Evolutionary conservation across 768 basidiomycete species (phyloP).

Genomic region (Xanthoconium stramineum): DNA sequence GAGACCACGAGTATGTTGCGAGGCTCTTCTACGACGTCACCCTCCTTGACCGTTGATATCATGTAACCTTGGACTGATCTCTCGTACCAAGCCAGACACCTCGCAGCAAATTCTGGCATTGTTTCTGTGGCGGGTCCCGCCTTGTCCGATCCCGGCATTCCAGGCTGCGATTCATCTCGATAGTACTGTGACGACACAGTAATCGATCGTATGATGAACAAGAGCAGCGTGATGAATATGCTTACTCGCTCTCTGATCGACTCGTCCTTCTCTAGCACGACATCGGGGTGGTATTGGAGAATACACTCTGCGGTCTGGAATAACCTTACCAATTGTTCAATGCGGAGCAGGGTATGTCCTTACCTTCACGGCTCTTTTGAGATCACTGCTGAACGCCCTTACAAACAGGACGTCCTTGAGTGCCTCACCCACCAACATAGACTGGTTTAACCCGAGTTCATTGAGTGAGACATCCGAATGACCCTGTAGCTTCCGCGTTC

Average conservation of each 20-base stretch:
- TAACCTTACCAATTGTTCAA: neutral
- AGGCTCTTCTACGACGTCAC: too few species aligned
- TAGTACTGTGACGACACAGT: neutral
- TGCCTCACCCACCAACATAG: too few species aligned
- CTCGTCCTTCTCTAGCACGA: neutral
- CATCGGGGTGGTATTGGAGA: neutral
- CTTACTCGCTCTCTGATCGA: neutral
- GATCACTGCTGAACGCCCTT: too few species aligned
- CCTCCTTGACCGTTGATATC: too few species aligned
- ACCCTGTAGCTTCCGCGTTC: too few species aligned
- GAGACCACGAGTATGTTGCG: neutral
- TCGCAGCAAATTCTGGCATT: neutral
- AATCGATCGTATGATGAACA: neutral
- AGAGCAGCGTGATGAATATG: neutral
- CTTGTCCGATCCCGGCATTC: neutral
- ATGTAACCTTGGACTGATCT: too few species aligned
- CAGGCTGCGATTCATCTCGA: too few species aligned
- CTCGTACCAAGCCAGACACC: too few species aligned
- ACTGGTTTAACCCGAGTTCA: too few species aligned
- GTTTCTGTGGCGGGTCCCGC: neutral
- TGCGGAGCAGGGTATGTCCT: neutral
- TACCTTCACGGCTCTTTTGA: slow-evolving; percentile 39
- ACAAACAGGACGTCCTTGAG: too few species aligned
- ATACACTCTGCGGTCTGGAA: neutral
- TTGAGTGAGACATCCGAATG: too few species aligned